These are phyloP conservation scores for Marasmius tenuissimus DNA, from an alignment of 1,284 basidiomycete genomes.

Conservation along the genomic window DNA sequence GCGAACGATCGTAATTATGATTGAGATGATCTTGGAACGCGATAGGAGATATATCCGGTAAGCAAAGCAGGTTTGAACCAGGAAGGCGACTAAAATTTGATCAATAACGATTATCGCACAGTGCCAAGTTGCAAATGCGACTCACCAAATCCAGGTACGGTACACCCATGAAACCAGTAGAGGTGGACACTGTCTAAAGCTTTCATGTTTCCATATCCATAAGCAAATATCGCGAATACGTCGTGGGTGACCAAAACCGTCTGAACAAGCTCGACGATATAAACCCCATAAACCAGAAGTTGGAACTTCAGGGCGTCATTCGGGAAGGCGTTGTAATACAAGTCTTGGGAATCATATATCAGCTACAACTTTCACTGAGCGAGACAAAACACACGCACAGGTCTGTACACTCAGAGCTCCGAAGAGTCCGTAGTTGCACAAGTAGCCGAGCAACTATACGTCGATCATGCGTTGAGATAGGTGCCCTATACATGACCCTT, in stretches of 20 bases:
- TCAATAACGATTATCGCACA: background rate
- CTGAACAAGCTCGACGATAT: background rate
- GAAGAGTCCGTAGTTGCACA: background rate
- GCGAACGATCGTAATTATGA: background rate
- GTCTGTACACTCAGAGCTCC: background rate
- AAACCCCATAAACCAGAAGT: background rate
- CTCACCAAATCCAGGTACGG: background rate
- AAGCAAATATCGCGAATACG: background rate
- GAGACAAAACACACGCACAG: background rate
- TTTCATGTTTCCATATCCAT: background rate
- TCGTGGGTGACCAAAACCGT: background rate
- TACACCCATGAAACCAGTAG: background rate
- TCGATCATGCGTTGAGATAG: no score
- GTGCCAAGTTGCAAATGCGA: no score
- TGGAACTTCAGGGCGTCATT: background rate
- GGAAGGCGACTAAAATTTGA: background rate
- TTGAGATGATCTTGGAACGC: background rate
- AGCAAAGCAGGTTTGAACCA: background rate
- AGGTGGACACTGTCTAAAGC: background rate
- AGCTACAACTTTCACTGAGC: no score
- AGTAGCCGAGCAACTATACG: background rate
- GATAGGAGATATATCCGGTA: background rate
- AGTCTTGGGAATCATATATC: no score
- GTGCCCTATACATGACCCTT: no score
- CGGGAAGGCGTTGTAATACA: background rate